phyloP scores from a whole-genome alignment of 352 stramenopile genomes.

The Phytophthora tubulina region DNA sequence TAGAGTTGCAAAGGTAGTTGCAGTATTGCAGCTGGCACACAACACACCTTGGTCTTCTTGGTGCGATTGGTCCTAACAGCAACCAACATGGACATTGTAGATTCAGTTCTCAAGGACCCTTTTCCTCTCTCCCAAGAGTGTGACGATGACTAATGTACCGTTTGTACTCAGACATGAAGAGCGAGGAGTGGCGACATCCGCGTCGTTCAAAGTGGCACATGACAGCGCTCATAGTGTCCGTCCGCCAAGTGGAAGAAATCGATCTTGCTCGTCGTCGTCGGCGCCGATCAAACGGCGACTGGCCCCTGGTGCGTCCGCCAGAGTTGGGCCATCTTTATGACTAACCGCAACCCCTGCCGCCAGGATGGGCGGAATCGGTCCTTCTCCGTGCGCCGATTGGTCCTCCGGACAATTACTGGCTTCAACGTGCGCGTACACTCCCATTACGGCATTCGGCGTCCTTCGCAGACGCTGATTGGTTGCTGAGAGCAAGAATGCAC shows the following conservation, averaged over 20 bases:
- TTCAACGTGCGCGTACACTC: slow-evolving; percentile 6
- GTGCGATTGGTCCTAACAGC: slow-evolving; percentile 37
- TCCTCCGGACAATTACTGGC: slow-evolving; percentile 25
- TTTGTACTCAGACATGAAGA: slow-evolving; percentile 70
- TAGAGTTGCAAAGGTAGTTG: slow-evolving; percentile 5
- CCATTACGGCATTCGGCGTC: slow-evolving; percentile 9
- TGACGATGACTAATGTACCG: slow-evolving; percentile 18
- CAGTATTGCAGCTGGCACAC: neutral
- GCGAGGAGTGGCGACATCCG: slow-evolving; percentile 47
- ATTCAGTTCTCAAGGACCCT: slow-evolving; percentile 32
- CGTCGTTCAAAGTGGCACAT: slow-evolving; percentile 55
- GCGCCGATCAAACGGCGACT: slow-evolving; percentile 29
- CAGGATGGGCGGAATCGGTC: slow-evolving; percentile 37
- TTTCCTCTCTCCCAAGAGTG: slow-evolving; percentile 3
- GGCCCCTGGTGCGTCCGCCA: slow-evolving; percentile 19
- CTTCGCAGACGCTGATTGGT: slow-evolving; percentile 16
- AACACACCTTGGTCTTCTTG: slow-evolving; percentile 41
- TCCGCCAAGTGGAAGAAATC: neutral
- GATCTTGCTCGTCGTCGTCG: neutral
- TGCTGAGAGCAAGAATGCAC: neutral
- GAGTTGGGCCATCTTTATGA: slow-evolving; percentile 27
- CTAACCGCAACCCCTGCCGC: slow-evolving; percentile 19
- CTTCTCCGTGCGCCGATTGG: slow-evolving; percentile 34
- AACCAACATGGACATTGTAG: neutral
- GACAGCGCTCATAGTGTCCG: slow-evolving; percentile 35